A percentile compares a stretch with the other conserved stretches of the same genome.
Conservation (phyloP, 495 filamentous ascomycete genomes). For the Chaetomium cochliodes region DNA sequence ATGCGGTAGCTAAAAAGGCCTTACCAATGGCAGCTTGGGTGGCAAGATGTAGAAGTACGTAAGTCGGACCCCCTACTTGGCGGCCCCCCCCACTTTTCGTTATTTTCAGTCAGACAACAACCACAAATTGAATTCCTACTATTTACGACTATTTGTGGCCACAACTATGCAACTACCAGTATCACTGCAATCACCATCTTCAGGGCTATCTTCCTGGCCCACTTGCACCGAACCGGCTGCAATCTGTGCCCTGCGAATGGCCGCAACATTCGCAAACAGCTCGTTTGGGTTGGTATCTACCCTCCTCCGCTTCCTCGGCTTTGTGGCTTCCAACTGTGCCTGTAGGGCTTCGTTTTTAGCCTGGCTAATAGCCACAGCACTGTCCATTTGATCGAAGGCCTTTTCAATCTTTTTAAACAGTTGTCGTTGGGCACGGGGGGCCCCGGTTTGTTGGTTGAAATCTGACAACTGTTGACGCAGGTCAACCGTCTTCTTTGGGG, state of each 20-base stretch:
- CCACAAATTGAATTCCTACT: neutral
- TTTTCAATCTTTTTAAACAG: slow-evolving; percentile 4
- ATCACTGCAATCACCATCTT: slow-evolving; percentile 7
- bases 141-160: neutral
- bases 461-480: neutral
- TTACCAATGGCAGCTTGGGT: too few relatives aligned
- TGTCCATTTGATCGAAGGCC: neutral
- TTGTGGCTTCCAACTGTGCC: neutral
- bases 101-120: neutral
- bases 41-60: too few relatives aligned
- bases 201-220: neutral
- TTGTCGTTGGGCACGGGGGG: neutral
- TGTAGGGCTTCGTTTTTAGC: neutral
- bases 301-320: neutral
- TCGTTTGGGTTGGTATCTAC: neutral
- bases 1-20: too few relatives aligned
- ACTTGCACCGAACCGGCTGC: neutral
- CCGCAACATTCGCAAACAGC: neutral
- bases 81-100: too few relatives aligned
- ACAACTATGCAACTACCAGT: neutral
- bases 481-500: neutral
- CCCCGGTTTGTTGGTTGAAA: neutral
- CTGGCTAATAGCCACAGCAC: neutral
- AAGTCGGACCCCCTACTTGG: too few relatives aligned
- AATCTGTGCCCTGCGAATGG: neutral